Percentiles rank a stretch among this genome's conserved stretches.
Evolutionary conservation across 2,329 filamentous ascomycete species (phyloP).

Genomic region (Penicillium brasilianum): DNA sequence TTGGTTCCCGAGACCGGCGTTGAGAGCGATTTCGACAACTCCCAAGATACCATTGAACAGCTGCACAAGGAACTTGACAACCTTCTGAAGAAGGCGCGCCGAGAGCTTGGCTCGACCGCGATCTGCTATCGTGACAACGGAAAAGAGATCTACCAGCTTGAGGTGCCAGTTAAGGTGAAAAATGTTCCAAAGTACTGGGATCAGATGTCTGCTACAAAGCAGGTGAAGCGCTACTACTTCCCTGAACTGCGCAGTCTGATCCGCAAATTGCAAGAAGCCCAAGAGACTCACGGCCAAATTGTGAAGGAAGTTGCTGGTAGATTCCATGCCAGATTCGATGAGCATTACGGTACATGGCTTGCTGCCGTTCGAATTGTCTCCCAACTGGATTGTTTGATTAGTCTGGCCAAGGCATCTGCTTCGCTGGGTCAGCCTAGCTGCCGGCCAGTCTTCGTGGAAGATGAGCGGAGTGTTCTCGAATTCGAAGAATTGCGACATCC

Average conservation of each 20-base stretch:
- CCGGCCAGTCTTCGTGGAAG: constrained; percentile 83
- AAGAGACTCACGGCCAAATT: constrained; percentile 91
- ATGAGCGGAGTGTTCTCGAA: constrained; percentile 83
- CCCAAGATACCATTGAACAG: constrained; percentile 74
- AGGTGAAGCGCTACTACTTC: constrained; percentile 94
- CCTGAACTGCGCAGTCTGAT: constrained; percentile 80
- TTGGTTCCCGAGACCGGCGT: constrained; percentile 85
- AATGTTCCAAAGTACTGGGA: constrained; percentile 83
- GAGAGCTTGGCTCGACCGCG: constrained; percentile 73
- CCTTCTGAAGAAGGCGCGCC: constrained; percentile 72
- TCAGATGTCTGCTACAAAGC: constrained; percentile 92
- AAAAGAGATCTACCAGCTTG: constrained; percentile 96
- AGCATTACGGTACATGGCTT: constrained; percentile 83
- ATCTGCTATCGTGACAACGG: constrained; percentile 83
- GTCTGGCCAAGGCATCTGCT: constrained; percentile 84
- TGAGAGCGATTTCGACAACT: constrained; percentile 89
- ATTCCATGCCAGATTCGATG: constrained; percentile 87
- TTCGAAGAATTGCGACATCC: constrained; percentile 93
- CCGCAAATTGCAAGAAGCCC: constrained; percentile 86
- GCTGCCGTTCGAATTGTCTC: constrained; percentile 87
- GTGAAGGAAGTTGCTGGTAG: constrained; percentile 82
- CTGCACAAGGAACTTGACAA: constrained; percentile 74
- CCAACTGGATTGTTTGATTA: constrained; percentile 93
- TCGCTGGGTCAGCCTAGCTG: constrained; percentile 86
- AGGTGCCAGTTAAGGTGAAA: constrained; percentile 83